Percentiles rank a stretch among this genome's conserved stretches.
These are phyloP conservation scores for Amphirosellinia nigrospora DNA, from an alignment of 495 filamentous ascomycete species.

Conservation along the genomic window DNA sequence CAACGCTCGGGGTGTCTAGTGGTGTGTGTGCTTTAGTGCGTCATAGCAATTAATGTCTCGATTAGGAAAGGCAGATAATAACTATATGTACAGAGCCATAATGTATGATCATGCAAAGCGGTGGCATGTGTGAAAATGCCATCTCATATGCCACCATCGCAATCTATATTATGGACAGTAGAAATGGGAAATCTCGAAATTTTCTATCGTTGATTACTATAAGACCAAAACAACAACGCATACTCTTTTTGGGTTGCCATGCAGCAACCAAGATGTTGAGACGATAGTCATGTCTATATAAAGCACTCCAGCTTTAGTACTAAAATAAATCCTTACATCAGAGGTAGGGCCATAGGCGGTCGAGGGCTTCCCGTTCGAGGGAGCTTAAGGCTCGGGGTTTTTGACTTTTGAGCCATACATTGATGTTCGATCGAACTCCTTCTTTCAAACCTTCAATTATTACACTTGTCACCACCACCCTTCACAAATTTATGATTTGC, in stretches of 20 bases:
- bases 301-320: not conserved
- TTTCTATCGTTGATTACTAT: not conserved
- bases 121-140: slow-evolving; percentile 22
- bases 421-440: not conserved
- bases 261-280: not conserved
- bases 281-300: not conserved
- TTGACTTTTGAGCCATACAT: not conserved
- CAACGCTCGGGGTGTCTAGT: not conserved
- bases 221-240: not conserved
- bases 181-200: not conserved
- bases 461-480: not conserved
- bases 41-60: not conserved
- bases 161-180: not conserved
- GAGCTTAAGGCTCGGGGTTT: not conserved
- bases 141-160: slow-evolving; percentile 13
- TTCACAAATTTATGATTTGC: no score
- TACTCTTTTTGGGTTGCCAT: not conserved
- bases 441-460: not conserved
- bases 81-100: not conserved
- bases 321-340: not conserved
- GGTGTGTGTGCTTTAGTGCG: not conserved
- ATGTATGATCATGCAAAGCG: not conserved
- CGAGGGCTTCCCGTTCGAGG: no score
- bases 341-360: not conserved
- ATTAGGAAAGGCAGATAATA: not conserved